Evolutionary conservation across 345 rosid genomes (phyloP), one percentile per base, ranked within the genome.

Genomic region (Boechera divaricarpa): DNA sequence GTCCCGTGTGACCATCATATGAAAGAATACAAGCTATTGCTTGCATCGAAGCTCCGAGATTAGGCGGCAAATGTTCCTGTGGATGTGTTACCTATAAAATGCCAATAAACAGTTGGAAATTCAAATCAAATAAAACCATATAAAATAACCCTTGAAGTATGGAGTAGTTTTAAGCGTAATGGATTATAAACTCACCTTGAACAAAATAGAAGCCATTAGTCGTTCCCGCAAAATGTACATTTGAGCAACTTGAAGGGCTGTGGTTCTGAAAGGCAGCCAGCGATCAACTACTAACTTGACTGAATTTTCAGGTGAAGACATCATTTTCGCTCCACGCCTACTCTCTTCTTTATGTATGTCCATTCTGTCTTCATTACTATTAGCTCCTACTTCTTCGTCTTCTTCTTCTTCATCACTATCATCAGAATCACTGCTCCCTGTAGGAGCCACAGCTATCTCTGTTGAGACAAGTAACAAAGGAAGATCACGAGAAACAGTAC

Each of bases 221-320:
- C 90, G 86, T 75, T 96, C 98, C 73, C 92, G 88, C 85, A 93
- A 78, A 80, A 94, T 92, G 86, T 91, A 93, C 67, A 93, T 87
- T 72, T 89, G 97, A 71, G 98, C 98, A 67, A 87, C 87, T 75
- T 95, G 93, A 67, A 95, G 86, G 18, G 98, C 93, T 24, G 89
- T 88, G 57, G 89, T 81, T 74, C 60, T 76, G 74, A 90, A 88
- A 79, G 81, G 84, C 47, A 93, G 93, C 98, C 99, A 95, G 13
- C 90, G 80, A 78, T 92, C 98, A 62, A 89, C 89, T 32, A 91
- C 82, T 38, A 90, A 83, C 18, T 56, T 83, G 41, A 93, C 92
- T 10, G 87, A 75, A 63, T 90, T 89, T 68, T 86, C 88, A 32
- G 99, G 96, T 77, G 89, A 85, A 18, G 97, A 91, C 94, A 95